phyloP scores from a whole-genome alignment of 177 flowering plant species.

The Telopea speciosissima region DNA sequence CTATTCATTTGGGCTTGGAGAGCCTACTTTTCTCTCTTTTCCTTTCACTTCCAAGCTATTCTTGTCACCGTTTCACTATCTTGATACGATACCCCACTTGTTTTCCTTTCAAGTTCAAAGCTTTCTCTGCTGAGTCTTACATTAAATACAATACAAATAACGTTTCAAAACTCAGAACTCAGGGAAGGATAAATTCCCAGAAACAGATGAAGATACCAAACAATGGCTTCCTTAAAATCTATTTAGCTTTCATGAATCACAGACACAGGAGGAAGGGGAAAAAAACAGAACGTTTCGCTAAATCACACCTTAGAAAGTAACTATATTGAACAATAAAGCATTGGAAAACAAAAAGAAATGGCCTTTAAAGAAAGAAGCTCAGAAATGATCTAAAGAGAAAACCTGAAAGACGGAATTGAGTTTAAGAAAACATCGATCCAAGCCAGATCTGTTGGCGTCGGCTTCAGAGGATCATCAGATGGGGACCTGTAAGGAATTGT shows the following conservation, averaged over 20 bases:
- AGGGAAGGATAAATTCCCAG: no score
- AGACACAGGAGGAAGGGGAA: background rate
- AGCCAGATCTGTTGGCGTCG: slow-evolving; percentile 33
- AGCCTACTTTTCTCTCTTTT: background rate
- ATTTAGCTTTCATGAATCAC: no score
- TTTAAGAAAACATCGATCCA: slow-evolving; percentile 76
- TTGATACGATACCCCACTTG: background rate
- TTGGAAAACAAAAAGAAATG: background rate
- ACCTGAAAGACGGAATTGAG: slow-evolving; percentile 22
- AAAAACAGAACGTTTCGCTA: no score
- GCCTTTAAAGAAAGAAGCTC: background rate
- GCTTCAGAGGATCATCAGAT: slow-evolving; percentile 44
- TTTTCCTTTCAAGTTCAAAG: no score
- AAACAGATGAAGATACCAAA: no score
- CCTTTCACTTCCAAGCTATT: no score
- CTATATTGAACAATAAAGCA: no score
- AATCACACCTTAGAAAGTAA: no score
- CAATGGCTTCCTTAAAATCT: background rate
- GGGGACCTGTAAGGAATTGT: slow-evolving; percentile 85
- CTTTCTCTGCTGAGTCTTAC: no score
- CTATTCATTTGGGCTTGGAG: no score
- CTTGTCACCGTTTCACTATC: background rate
- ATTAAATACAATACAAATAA: no score
- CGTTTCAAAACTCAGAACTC: no score
- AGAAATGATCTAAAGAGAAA: background rate